phyloP scores from a whole-genome alignment of 805 yeast species.

The Hanseniaspora valbyensis region DNA sequence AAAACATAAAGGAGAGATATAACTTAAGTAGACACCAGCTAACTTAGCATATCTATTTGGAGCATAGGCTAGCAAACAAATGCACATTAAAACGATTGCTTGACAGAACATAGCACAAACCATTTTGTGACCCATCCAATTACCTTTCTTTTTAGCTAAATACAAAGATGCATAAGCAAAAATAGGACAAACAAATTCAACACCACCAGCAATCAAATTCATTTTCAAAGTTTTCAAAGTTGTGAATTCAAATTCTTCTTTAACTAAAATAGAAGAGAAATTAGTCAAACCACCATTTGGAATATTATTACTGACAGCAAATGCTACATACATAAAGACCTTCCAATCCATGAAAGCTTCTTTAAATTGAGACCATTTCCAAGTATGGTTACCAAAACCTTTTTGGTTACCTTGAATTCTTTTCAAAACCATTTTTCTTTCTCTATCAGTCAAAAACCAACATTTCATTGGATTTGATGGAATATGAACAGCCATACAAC shows the following conservation, averaged over 20 bases:
- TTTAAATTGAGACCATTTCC: conserved; percentile 43
- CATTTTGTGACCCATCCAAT: conserved; percentile 23
- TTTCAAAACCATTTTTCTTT: conserved; percentile 38
- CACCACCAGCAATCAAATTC: conserved; percentile 39
- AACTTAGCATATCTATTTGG: conserved; percentile 28
- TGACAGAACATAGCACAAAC: conserved; percentile 29
- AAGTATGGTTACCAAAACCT: conserved; percentile 46
- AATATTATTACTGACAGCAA: conserved; percentile 34
- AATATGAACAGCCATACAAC: conserved; percentile 37
- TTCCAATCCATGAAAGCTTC: conserved; percentile 43
- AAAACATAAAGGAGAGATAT: conserved; percentile 31
- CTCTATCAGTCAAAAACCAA: conserved; percentile 38
- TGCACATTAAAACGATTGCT: conserved; percentile 27
- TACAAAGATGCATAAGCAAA: conserved; percentile 24
- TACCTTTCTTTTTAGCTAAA: conserved; percentile 19
- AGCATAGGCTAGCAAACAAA: conserved; percentile 38
- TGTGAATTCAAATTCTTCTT: conserved; percentile 36
- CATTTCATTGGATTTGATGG: conserved; percentile 48
- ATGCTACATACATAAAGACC: conserved; percentile 38
- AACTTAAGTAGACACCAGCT: conserved; percentile 32
- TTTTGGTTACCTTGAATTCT: conserved; percentile 45
- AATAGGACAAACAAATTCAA: conserved; percentile 32
- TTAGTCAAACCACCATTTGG: conserved; percentile 48
- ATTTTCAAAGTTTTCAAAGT: conserved; percentile 33
- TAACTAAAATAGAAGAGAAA: conserved; percentile 37